Conservation (phyloP, 352 stramenopile genomes). For the Phytopythium boreale region DNA sequence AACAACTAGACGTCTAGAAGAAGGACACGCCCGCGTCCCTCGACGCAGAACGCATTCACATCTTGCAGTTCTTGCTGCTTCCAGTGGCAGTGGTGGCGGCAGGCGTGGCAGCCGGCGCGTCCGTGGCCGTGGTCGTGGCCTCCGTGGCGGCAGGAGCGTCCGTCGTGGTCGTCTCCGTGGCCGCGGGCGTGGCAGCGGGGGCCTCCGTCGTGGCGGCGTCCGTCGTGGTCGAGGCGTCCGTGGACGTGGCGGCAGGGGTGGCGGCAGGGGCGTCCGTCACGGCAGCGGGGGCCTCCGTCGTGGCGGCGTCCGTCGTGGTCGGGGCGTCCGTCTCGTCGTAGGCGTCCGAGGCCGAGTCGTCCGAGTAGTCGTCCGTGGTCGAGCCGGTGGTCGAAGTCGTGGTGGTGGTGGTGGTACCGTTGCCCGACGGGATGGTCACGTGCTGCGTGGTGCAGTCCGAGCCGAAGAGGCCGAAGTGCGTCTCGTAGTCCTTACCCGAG, state of each 20-base stretch:
- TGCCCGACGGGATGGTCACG: slow-evolving; percentile 29
- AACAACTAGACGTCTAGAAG: slow-evolving; percentile 8
- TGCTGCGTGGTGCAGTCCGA: slow-evolving; percentile 30
- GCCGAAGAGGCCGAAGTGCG: slow-evolving; percentile 46
- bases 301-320: slow-evolving; percentile 10
- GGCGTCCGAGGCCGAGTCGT: slow-evolving; percentile 13
- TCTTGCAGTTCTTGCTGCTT: slow-evolving; percentile 9
- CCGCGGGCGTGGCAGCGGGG: slow-evolving; percentile 14
- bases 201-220: slow-evolving; percentile 14
- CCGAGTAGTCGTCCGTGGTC: slow-evolving; percentile 3
- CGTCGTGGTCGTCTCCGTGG: slow-evolving; percentile 7
- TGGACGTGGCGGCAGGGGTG: slow-evolving; percentile 16
- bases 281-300: slow-evolving; percentile 15
- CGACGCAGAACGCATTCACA: background rate
- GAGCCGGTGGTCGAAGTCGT: slow-evolving; percentile 1
- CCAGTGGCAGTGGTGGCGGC: background rate
- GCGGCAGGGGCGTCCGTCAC: slow-evolving; percentile 14
- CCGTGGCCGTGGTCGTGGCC: slow-evolving; percentile 1
- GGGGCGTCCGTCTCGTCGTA: slow-evolving; percentile 16
- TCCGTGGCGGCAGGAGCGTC: slow-evolving; percentile 14
- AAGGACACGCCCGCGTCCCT: background rate
- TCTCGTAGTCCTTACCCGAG: slow-evolving; percentile 47
- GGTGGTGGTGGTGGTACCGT: slow-evolving; percentile 9
- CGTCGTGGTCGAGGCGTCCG: slow-evolving; percentile 13
- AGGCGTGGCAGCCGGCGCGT: background rate